Evolutionary conservation across 2,329 filamentous ascomycete species (phyloP), one percentile per base, ranked within the genome.

Genomic region (Colletotrichum abscissum): DNA sequence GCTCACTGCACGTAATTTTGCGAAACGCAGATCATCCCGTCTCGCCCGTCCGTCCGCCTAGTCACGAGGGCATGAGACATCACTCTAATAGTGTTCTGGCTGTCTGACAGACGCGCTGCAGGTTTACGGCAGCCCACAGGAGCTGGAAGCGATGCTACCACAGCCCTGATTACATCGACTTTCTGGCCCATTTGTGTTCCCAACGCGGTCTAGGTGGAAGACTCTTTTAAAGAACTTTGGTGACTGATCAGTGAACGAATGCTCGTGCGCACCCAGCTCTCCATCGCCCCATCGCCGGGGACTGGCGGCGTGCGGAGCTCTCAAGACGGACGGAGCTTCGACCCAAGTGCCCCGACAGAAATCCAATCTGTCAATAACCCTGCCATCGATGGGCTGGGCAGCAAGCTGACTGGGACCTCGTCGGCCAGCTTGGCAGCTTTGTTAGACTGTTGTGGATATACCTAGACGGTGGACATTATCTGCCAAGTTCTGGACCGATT

Each of bases 251-350:
- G 33, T 35, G 33, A 8, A 6, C 19, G n/a, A 67, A 24, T 49
- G 63, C 42, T 59, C 42, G 35, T 57, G 54, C 54, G 19, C 16
- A 42, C 30, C 24, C 16, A 49, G 42, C 42, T 49, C 42, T n/a
- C 42, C 42, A 22, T 22, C 42, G 19, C 42, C 42, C 19, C 19
- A 22, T 56, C 11, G 6, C 26, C 42, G 69, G 69, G 69, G 54
- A 67, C 56, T 33, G 56, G 63, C 63, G 57, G 62, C 42, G 30
- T 62, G 68, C 63, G 68, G 62, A 66, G 38, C 38, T 42, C 38
- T 19, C 38, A 7, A 42, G 55, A 70, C 62, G 55, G 66, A 63
- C 67, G 54, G 55, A 56, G 42, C 19, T 49, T 42, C 63, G 5
- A 60, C 38, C 68, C 38, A 66, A 46, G 24, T 49, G 38, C 56